These are phyloP conservation scores for Cyberlindnera euphorbiae DNA, from an alignment of 805 yeast genomes.

Conservation along the genomic window DNA sequence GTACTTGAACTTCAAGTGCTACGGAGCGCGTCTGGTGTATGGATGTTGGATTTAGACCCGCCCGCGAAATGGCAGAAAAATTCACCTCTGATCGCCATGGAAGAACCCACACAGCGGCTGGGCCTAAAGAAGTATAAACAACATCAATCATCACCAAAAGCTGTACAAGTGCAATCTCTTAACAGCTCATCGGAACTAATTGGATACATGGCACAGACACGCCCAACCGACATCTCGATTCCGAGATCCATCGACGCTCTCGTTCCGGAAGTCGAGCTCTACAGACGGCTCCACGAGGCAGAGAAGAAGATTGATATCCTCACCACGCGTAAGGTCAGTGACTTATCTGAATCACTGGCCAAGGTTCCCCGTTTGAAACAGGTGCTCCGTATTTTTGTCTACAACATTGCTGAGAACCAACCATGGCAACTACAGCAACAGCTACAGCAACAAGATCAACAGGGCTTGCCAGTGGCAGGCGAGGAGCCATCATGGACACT, in stretches of 20 bases:
- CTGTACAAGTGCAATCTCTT: no score
- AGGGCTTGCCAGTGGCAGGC: conserved; percentile 9
- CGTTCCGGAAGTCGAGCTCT: conserved; percentile 68
- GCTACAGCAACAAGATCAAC: conserved; percentile 19
- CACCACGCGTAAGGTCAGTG: conserved; percentile 77
- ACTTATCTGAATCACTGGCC: conserved; percentile 66
- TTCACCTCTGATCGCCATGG: background rate
- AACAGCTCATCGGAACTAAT: no score
- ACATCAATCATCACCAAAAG: conserved; percentile 10
- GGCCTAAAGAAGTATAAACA: conserved; percentile 16
- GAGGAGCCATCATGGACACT: conserved; percentile 71
- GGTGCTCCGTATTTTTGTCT: conserved; percentile 71
- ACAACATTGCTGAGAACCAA: conserved; percentile 79
- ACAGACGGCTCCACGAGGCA: conserved; percentile 69
- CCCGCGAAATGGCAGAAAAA: no score
- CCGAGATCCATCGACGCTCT: conserved; percentile 40
- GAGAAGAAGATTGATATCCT: conserved; percentile 79
- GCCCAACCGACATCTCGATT: conserved; percentile 52
- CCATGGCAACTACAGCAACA: conserved; percentile 97
- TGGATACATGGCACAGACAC: conserved; percentile 21
- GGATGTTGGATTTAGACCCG: no score
- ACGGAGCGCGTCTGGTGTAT: no score
- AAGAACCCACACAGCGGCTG: background rate
- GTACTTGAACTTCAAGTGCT: no score
- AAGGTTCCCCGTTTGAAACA: conserved; percentile 45